A percentile compares a stretch with the other conserved stretches of the same genome.
Evolutionary conservation across 768 basidiomycete species (phyloP).

Genomic region (Thelephora ganbajun): DNA sequence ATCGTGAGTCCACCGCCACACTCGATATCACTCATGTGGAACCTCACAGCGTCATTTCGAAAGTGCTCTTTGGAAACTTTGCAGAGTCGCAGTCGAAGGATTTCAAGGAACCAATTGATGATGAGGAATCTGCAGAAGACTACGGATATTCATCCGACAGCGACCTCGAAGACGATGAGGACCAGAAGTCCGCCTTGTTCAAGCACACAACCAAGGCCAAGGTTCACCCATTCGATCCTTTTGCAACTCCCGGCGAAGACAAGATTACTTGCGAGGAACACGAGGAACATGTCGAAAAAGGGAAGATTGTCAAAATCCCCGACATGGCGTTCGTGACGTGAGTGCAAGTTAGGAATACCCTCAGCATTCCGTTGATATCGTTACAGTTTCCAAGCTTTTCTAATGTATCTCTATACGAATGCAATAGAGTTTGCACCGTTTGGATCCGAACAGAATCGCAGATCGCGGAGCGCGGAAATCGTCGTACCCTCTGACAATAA

Average conservation of each 20-base stretch:
- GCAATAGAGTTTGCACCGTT: slow-evolving; percentile 8
- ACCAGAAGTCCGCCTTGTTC: not conserved
- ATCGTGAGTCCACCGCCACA: slow-evolving; percentile 9
- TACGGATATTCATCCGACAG: slow-evolving; percentile 22
- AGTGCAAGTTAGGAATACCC: not conserved
- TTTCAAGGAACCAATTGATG: slow-evolving; percentile 2
- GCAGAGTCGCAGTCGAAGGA: slow-evolving; percentile 1
- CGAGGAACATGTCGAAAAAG: not conserved
- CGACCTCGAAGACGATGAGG: slow-evolving; percentile 18
- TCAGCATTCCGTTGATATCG: not conserved
- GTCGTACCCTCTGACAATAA: not conserved
- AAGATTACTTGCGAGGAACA: too few species aligned
- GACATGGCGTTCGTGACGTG: slow-evolving; percentile 11
- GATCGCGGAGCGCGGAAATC: not conserved
- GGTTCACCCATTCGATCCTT: too few species aligned
- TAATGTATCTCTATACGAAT: slow-evolving; percentile 9
- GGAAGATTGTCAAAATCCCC: slow-evolving; percentile 3
- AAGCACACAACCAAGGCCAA: too few species aligned
- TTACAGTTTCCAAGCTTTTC: slow-evolving; percentile 8
- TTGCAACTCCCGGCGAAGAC: too few species aligned
- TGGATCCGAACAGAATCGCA: slow-evolving; percentile 2
- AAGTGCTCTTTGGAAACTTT: slow-evolving; percentile 7
- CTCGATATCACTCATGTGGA: not conserved
- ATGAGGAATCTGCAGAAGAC: slow-evolving; percentile 7
- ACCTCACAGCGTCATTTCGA: too few species aligned